Evolutionary conservation across 2,329 filamentous ascomycete species (phyloP).

Genomic region (Monilinia vaccinii-corymbosi): DNA sequence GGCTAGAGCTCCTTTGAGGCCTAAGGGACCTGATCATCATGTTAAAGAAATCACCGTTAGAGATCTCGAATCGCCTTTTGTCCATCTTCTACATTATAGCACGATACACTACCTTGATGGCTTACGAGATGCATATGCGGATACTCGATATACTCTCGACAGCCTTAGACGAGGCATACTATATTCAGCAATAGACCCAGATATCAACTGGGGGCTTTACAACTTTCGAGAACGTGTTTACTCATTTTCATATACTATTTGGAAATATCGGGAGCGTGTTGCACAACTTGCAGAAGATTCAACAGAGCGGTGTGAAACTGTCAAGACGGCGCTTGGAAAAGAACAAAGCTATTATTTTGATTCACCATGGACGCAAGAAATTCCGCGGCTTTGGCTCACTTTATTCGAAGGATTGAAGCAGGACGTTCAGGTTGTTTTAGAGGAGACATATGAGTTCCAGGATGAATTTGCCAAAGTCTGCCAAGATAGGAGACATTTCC

Average conservation of each 20-base stretch:
- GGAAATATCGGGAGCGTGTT: neutral
- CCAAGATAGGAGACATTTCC: neutral
- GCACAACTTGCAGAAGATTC: neutral
- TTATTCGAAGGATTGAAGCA: neutral
- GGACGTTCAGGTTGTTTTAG: neutral
- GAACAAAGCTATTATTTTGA: neutral
- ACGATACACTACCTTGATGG: neutral
- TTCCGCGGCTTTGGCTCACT: neutral
- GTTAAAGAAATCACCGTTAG: neutral
- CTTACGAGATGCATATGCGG: neutral
- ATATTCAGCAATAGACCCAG: neutral
- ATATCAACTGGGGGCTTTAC: neutral
- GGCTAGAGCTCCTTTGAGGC: neutral
- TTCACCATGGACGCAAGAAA: neutral
- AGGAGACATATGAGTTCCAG: neutral
- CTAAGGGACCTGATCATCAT: neutral
- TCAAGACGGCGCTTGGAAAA: neutral
- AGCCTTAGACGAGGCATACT: neutral
- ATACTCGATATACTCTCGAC: neutral
- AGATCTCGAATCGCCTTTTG: neutral
- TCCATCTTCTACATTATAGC: neutral
- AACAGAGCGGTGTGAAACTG: neutral
- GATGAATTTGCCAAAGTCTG: neutral
- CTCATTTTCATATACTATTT: neutral
- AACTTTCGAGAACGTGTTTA: neutral